A percentile compares a stretch with the other conserved stretches of the same genome.
Conservation (phyloP, 169 alveolate genomes). For the Besnoitia besnoiti region DNA sequence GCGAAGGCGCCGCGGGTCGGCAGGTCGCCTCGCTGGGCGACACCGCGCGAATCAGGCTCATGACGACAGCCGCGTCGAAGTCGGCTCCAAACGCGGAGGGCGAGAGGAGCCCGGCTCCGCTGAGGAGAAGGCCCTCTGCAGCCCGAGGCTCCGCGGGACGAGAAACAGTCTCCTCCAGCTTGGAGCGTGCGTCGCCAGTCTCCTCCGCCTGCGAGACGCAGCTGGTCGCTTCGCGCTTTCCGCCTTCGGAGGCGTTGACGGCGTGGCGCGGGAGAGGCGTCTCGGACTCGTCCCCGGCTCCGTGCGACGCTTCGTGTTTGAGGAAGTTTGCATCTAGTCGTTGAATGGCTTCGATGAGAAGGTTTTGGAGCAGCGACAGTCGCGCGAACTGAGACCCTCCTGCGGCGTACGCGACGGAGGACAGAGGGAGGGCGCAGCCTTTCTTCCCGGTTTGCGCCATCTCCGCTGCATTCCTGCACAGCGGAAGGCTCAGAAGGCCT, state of each 20-base stretch:
- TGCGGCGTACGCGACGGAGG: background rate
- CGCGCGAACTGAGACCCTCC: background rate
- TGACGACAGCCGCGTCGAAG: slow-evolving; percentile 17
- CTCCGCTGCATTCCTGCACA: background rate
- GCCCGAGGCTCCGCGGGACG: background rate
- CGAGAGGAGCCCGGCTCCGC: background rate
- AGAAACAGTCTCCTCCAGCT: background rate
- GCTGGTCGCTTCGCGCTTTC: background rate
- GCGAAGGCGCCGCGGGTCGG: background rate
- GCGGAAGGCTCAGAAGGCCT: background rate
- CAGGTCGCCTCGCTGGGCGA: background rate
- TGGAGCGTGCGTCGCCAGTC: background rate
- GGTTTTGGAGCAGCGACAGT: background rate
- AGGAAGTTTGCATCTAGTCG: background rate
- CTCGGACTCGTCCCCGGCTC: background rate
- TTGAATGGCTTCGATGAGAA: background rate
- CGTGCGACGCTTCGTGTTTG: background rate
- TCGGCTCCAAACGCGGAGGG: background rate
- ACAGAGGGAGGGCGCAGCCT: background rate
- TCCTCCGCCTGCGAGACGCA: background rate
- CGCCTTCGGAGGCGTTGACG: background rate
- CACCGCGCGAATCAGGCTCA: background rate
- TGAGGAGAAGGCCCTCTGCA: background rate
- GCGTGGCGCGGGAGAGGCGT: background rate
- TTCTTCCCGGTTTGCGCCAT: background rate